Base-by-base conservation (phyloP, 176 grass and related monocot genomes). In the Oryza officinalis region DNA sequence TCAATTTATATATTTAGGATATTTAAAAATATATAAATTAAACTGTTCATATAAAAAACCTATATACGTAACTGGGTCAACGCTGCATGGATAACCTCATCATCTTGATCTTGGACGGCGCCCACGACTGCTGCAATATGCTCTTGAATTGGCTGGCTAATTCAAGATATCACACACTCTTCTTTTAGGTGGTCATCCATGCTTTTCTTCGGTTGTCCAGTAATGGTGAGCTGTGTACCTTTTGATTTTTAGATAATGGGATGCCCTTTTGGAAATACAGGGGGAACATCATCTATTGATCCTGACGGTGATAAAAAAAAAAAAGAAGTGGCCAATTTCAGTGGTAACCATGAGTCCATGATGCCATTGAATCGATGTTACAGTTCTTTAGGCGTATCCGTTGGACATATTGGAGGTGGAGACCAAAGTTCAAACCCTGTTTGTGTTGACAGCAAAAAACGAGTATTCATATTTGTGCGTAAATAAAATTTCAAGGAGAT, bases 11-110 rank as follows among this genome's bases (percentile, higher is more conserved):
- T n/a, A n/a, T n/a, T n/a, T n/a, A n/a, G n/a, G n/a, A n/a, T n/a
- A n/a, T n/a, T n/a, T n/a, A n/a, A n/a, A n/a, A n/a, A n/a, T n/a
- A n/a, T n/a, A n/a, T n/a, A n/a, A n/a, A n/a, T n/a, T n/a, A n/a
- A n/a, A n/a, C n/a, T n/a, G n/a, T n/a, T n/a, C n/a, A n/a, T n/a
- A n/a, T n/a, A n/a, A n/a, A n/a, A n/a, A n/a, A n/a, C n/a, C n/a
- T n/a, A n/a, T n/a, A n/a, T n/a, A n/a, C n/a, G n/a, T n/a, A n/a
- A n/a, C n/a, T 41, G 33, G 40, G n/a, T 45, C 25, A 23, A 3
- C 41, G 32, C n/a, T 83, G 15, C 30, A 74, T 65, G 22, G 32
- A 77, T 69, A 84, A 77, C 64, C 23, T 69, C 64, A 11, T 60
- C 31, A 10, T 30, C 17, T 43, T 41, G 17, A 20, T 20, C 61